Evolutionary conservation across 2,329 filamentous ascomycete genomes (phyloP), one percentile per base, ranked within the genome.

Genomic region (Epichloe sylvatica): DNA sequence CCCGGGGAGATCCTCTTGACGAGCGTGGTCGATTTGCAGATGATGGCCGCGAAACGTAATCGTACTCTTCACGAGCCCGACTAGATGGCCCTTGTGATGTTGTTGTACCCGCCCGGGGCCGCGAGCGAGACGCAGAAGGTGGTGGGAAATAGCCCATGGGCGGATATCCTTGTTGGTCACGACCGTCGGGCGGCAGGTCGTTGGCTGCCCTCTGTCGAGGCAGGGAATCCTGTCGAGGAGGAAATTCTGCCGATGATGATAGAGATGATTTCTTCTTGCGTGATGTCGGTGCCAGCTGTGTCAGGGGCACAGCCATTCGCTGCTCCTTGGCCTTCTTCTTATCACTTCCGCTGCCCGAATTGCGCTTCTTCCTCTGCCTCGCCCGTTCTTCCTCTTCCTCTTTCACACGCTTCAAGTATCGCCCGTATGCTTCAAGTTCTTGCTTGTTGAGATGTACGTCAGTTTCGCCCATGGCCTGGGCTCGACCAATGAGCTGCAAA

Each of bases 381-480:
- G 82, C 81, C 69, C 74, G 84, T 67, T 91, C 86, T 39, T 67
- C 64, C 47, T 71, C 68, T 35, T 71, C 70, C 48, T 71, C 68
- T 35, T 71, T 70, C 58, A 80, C 69, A 51, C 82, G 78, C 62
- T 80, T 78, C 54, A 77, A 70, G 59, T 76, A 74, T 54, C 81
- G 78, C 62, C 91, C 84, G 57, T 94, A 73, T 44, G 88, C 89
- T 53, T 83, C 84, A 57, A 95, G 72, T 65, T 96, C 90, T 49
- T 84, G 80, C 59, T 82, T 78, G 57, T 77, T 88, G 54, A 97
- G 75, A 62, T 83, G 84, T 50, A 96, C 86, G 51, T 94, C 86
- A 42, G 76, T 73, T 64, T 83, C 84, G 54, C 89, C 89, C 60
- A 80, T 80, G 54, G 79, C 78, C 62, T 86, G 81, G 15, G 90